Evolutionary conservation across 2,329 filamentous ascomycete genomes (phyloP).

Genomic region (Raffaelea arxii): DNA sequence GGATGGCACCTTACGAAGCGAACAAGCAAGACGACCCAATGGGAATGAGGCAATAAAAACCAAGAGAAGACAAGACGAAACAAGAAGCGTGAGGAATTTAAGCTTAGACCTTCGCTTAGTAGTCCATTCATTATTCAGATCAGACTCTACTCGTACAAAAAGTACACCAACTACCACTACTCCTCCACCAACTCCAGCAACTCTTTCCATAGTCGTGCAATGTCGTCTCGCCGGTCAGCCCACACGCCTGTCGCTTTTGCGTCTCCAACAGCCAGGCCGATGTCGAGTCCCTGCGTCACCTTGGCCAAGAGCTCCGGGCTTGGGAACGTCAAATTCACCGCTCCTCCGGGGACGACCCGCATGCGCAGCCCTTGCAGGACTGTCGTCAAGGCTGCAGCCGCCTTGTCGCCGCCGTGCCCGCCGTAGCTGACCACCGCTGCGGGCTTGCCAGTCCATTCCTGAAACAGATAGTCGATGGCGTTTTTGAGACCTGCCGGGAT

Average conservation of each 20-base stretch:
- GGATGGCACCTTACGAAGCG: too few relatives aligned
- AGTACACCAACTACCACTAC: too few relatives aligned
- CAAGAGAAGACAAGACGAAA: too few relatives aligned
- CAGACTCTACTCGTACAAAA: too few relatives aligned
- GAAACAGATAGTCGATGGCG: slow-evolving; percentile 40
- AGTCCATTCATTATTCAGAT: too few relatives aligned
- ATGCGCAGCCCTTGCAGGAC: slow-evolving; percentile 16
- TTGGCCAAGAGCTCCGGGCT: slow-evolving; percentile 4
- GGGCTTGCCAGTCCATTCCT: slow-evolving; percentile 39
- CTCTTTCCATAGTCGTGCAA: slow-evolving; percentile 13
- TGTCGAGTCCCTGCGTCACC: slow-evolving; percentile 8
- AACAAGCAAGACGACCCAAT: too few relatives aligned
- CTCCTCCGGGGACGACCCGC: slow-evolving; percentile 12
- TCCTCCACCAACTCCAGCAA: slow-evolving; percentile 4
- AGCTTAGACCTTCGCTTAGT: too few relatives aligned
- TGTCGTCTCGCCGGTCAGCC: slow-evolving; percentile 10
- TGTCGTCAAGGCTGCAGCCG: slow-evolving; percentile 15
- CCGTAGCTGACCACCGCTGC: slow-evolving; percentile 38
- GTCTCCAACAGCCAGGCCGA: slow-evolving; percentile 9
- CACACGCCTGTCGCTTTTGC: slow-evolving; percentile 3
- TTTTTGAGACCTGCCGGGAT: slow-evolving; percentile 39
- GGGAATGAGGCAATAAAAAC: too few relatives aligned
- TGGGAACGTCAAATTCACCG: slow-evolving; percentile 17
- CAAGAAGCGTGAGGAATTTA: too few relatives aligned
- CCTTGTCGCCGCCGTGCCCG: slow-evolving; percentile 23